Evolutionary conservation across 306 rosid genomes (phyloP), one percentile per base, ranked within the genome.

Genomic region (Arachis hypogaea): DNA sequence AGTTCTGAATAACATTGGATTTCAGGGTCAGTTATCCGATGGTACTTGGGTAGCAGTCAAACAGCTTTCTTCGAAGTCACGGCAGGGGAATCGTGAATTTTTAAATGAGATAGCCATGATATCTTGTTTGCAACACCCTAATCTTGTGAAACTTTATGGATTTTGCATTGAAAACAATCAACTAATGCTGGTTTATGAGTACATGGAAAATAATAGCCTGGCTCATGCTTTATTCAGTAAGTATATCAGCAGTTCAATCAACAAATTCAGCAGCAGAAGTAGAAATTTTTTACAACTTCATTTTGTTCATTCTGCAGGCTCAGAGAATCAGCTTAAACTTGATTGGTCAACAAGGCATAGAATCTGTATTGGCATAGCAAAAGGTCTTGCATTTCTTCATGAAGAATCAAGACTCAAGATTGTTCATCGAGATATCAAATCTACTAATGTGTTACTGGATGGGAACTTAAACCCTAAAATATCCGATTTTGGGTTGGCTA

Each of bases 401-500:
- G 92, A 83, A 73, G 95, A 85, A 76, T 89, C 92, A 4, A 52
- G 77, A 43, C 65, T 87, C 63, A 89, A 82, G 81, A 77, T 89
- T 73, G 90, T 89, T 75, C 90, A 89, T 60, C 85, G 95, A 64
- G 92, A 89, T 68, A 90, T 87, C 81, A 90, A 90, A 79, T 80
- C 84, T 52, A 78, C 82, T 7, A 87, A 85, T 33, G 80, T 87
- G 62, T 71, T 90, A 44, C 86, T 90, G 42, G 92, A 90, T 46
- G 44, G 52, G 36, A 70, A 84, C 68, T 77, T 90, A 42, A 90
- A 80, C 58, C 82, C 96, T 3, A 89, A 87, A 57, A 90, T 90
- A 72, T 90, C 92, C 2, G 90, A 90, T 68, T 90, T 87, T 54
- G 96, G 96, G 44, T 82, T 90, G 88, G 96, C 96, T 18, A 90